Base-by-base conservation (phyloP, 192 early-diverging fungal genomes). In the Gamsiella multidivaricata region DNA sequence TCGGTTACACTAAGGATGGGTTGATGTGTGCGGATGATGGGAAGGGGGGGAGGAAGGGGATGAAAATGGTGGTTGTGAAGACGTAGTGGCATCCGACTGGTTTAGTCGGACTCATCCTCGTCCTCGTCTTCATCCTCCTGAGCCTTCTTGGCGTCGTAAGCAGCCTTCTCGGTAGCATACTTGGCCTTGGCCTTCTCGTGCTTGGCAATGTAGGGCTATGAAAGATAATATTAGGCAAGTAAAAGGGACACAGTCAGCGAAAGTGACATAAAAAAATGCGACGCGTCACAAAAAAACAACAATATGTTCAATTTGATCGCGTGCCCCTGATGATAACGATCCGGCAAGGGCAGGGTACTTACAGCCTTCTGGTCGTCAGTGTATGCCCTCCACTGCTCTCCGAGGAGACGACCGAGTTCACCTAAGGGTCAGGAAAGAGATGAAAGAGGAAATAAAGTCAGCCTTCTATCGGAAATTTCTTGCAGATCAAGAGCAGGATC, bases 391-490 rank as follows among this genome's bases (percentile, higher is more conserved):
- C 93, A 95, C 73, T 79, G 82, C 47, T 82, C 84, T 37, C 93
- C 93, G 22, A 95, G 86, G 26, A 91, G 60, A 81, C 88, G 89
- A 70, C 92, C 93, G 47, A 93, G 81, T 23, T 87, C 54, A 61
- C 74, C 74, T 78, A 59, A 18, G 32, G 25, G 29, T 3, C 20
- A 12, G 45, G 41, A 63, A 43, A 42, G 25, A 26, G 47, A 9
- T 33, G 12, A 32, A 46, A 61, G 43, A 18, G 7, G 4, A 46
- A 28, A 29, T 11, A 23, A 26, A 14, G 23, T 50, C 10, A n/a
- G 23, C 18, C 15, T 17, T 22, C 49, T 9, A 50, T 50, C 10
- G 23, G 49, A 9, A 22, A 10, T 9, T 17, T 50, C n/a, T 22
- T 22, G 1, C 23, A 54, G 26, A 7, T 25, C 52, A 3, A n/a